A percentile compares a stretch with the other conserved stretches of the same genome.
These are phyloP conservation scores for Pseudogymnoascus sp. DNA, from an alignment of 2,329 filamentous ascomycete genomes.

Conservation along the genomic window DNA sequence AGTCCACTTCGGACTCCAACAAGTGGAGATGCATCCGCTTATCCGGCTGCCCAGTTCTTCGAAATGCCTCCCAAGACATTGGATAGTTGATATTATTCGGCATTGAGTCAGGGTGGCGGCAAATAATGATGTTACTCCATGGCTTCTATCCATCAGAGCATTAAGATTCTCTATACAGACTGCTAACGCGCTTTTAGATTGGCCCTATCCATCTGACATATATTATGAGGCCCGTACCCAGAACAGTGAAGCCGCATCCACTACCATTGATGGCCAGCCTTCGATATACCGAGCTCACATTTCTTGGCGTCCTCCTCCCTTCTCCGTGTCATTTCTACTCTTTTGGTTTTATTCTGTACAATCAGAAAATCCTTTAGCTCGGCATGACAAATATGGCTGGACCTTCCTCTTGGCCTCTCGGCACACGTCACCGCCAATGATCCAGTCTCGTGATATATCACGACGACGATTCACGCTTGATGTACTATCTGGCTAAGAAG, in stretches of 20 bases:
- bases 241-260: not conserved
- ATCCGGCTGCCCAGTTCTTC: not conserved
- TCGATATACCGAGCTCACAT: not conserved
- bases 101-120: not conserved
- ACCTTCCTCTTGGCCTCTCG: not conserved
- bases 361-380: not conserved
- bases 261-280: not conserved
- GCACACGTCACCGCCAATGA: not conserved
- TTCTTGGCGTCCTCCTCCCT: not conserved
- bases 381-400: conserved; percentile 8
- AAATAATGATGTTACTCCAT: not conserved
- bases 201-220: not conserved
- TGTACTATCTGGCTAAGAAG: not conserved
- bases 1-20: not conserved
- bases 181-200: not conserved
- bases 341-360: not conserved
- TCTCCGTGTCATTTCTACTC: not conserved
- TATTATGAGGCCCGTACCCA: not conserved
- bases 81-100: not conserved
- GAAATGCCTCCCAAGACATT: conserved; percentile 3
- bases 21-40: conserved; percentile 8
- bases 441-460: not conserved
- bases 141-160: not conserved
- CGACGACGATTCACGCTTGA: not conserved
- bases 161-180: not conserved